Conservation (phyloP, 2,329 filamentous ascomycete genomes). For the Exophiala lecanii-corni region DNA sequence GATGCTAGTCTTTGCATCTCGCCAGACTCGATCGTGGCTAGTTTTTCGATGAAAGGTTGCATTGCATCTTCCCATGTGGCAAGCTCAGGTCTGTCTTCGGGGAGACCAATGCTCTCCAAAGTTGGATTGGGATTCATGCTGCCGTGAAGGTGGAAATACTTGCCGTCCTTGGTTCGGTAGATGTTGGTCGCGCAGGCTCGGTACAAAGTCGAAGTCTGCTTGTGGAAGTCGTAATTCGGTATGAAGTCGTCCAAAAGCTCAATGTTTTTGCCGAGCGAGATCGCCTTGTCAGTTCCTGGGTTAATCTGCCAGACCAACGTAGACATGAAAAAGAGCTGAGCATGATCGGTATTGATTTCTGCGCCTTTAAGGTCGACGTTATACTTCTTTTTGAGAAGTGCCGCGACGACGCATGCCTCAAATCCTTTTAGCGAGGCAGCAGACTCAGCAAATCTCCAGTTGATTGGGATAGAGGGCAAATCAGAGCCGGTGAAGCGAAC, state of each 20-base stretch:
- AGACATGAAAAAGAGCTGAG: slow-evolving; percentile 43
- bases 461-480: slow-evolving; percentile 48
- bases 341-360: slow-evolving; percentile 47
- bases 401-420: slow-evolving; percentile 45
- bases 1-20: slow-evolving; percentile 35
- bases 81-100: slow-evolving; percentile 28
- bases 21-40: slow-evolving; percentile 31
- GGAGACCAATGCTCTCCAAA: slow-evolving; percentile 35
- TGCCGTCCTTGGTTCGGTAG: slow-evolving; percentile 43
- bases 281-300: slow-evolving; percentile 28
- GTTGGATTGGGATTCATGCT: slow-evolving; percentile 44
- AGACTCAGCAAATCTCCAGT: slow-evolving; percentile 54
- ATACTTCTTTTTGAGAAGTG: slow-evolving; percentile 46
- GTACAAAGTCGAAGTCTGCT: slow-evolving; percentile 51
- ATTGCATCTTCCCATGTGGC: slow-evolving; percentile 30
- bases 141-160: slow-evolving; percentile 47
- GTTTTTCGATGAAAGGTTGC: slow-evolving; percentile 32
- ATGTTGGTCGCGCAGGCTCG: slow-evolving; percentile 36
- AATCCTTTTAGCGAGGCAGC: slow-evolving; percentile 47
- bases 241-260: slow-evolving; percentile 16
- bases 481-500: slow-evolving; percentile 43
- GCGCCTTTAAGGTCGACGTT: slow-evolving; percentile 35
- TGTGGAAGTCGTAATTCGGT: slow-evolving; percentile 63
- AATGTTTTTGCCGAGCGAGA: slow-evolving; percentile 19
- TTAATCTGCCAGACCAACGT: slow-evolving; percentile 34